Evolutionary conservation across 495 filamentous ascomycete species (phyloP), one percentile per base, ranked within the genome.

Genomic region (Penicillium fimorum): DNA sequence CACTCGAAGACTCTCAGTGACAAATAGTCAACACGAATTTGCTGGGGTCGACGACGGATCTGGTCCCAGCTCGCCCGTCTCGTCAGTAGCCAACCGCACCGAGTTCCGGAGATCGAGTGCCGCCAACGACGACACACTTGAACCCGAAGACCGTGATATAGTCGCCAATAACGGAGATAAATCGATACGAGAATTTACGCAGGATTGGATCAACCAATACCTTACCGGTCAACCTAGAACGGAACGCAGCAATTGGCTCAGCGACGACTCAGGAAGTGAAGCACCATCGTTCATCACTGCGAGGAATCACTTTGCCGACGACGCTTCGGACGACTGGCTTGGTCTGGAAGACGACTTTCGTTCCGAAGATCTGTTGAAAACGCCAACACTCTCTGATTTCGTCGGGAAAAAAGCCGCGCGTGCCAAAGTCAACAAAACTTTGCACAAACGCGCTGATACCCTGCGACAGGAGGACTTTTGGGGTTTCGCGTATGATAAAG

Each of bases 121-220:
- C 24, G 54, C 56, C 25, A 63, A 65, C 53, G 65, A 67, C 46
- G 61, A 68, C 24, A 55, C 56, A 3, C 56, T 63, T 30, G 56
- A 60, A 33, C 62, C 60, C 24, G 68, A 67, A 8, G 50, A 46
- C 11, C 59, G 67, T 48, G 69, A 70, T 45, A 33, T 65, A 22
- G 55, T 48, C 10, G 65, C 60, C 41, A 53, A 60, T 65, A 79
- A 59, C 69, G 81, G 37, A 70, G 81, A 64, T 15, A 71, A 69
- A 51, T 72, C 74, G 2, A 73, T 75, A 46, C 73, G 74, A 50
- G 86, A 87, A 42, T 84, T 89, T 51, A 90, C 87, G 1, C 83
- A 89, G 63, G 86, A 88, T 74, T 91, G 87, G 87, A 87, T 91
- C 56, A 84, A 87, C 38, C 85, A 87, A 59, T 87, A 89, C 59